Percentiles rank a stretch among this genome's conserved stretches.
phyloP scores from a whole-genome alignment of 805 yeast species.

The Pichia californica region DNA sequence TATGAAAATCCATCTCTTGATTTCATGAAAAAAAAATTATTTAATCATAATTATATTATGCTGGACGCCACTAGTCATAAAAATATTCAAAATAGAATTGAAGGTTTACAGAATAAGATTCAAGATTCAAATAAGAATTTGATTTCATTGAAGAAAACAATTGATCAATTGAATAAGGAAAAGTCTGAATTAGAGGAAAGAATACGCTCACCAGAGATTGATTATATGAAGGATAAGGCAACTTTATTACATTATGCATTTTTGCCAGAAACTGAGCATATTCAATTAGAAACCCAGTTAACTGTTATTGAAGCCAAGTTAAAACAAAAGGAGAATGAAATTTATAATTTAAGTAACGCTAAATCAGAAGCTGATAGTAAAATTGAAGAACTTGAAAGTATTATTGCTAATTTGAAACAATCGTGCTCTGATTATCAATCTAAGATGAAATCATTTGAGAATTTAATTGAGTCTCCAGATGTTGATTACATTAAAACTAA shows the following conservation, averaged over 20 bases:
- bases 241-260: slow-evolving; percentile 16
- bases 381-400: slow-evolving; percentile 2
- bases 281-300: not conserved
- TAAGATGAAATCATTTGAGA: slow-evolving; percentile 7
- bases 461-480: slow-evolving; percentile 12
- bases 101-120: not conserved
- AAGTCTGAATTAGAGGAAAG: slow-evolving; percentile 6
- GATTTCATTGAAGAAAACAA: not conserved
- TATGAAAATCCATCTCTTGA: slow-evolving; percentile 26
- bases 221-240: slow-evolving; percentile 20
- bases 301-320: slow-evolving; percentile 2
- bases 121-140: slow-evolving; percentile 1
- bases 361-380: not conserved
- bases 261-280: slow-evolving; percentile 14
- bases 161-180: slow-evolving; percentile 1
- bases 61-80: slow-evolving; percentile 11
- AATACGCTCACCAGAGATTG: slow-evolving; percentile 15
- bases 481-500: slow-evolving; percentile 6
- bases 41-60: slow-evolving; percentile 12
- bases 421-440: slow-evolving; percentile 1
- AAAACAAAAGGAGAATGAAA: slow-evolving; percentile 1
- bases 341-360: not conserved
- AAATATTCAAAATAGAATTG: slow-evolving; percentile 3
- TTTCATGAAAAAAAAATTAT: slow-evolving; percentile 15
- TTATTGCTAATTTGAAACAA: slow-evolving; percentile 3